Evolutionary conservation across 148 eudicot genomes (phyloP).

Genomic region (Rhododendron henanense): DNA sequence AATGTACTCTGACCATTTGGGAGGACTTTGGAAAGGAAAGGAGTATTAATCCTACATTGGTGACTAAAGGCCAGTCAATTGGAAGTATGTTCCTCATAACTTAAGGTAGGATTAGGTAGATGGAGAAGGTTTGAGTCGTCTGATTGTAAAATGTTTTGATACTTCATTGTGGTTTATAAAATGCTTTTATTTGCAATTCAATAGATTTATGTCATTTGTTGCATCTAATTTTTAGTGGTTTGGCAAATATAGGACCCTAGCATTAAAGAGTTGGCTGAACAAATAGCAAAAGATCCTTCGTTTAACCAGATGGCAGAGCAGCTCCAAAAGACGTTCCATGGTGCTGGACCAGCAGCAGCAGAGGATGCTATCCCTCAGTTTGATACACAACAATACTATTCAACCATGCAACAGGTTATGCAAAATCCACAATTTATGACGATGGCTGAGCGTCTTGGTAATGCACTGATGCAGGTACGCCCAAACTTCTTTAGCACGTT

Average conservation of each 20-base stretch:
- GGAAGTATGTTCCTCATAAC: not conserved
- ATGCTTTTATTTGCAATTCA: not conserved
- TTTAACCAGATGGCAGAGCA: constrained; percentile 97
- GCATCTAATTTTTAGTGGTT: not conserved
- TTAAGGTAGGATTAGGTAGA: not conserved
- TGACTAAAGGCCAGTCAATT: not conserved
- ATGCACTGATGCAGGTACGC: constrained; percentile 84
- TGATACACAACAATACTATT: constrained; percentile 77
- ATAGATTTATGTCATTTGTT: not conserved
- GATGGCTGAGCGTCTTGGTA: constrained; percentile 96
- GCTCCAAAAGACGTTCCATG: constrained; percentile 71
- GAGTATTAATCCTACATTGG: not conserved
- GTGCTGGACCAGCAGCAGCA: constrained; percentile 52
- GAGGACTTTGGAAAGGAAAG: not conserved
- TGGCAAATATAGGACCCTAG: constrained; percentile 73
- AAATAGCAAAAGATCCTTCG: constrained; percentile 85
- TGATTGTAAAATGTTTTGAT: not conserved
- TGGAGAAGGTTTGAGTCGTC: not conserved
- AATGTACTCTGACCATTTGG: not conserved
- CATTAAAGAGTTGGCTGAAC: constrained; percentile 93
- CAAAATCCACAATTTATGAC: constrained; percentile 95
- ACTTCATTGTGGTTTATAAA: not conserved
- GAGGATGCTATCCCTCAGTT: constrained; percentile 67
- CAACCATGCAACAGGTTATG: constrained; percentile 96
- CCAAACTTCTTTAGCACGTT: not conserved